These are phyloP conservation scores for Pittosporum tobira DNA, from an alignment of 129 eudicot species.

Conservation along the genomic window DNA sequence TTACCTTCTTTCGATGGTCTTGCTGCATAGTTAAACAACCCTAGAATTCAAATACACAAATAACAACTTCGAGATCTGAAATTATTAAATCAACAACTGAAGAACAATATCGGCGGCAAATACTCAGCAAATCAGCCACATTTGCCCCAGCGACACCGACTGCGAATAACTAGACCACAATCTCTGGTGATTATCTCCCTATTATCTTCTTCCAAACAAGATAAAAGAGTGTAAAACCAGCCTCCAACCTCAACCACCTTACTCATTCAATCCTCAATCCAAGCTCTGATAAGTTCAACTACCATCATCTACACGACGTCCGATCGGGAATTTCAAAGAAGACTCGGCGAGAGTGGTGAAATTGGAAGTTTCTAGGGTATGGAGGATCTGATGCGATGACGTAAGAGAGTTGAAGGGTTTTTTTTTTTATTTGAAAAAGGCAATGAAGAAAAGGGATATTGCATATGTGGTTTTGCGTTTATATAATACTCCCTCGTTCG, in stretches of 20 bases:
- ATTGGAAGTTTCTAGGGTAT: no score
- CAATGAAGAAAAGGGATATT: no score
- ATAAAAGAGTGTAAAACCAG: background rate
- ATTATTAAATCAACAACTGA: background rate
- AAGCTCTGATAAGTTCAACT: no score
- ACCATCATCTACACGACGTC: no score
- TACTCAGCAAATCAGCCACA: constrained; percentile 31
- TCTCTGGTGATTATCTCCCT: constrained; percentile 5
- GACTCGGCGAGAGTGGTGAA: no score
- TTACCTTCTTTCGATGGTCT: constrained; percentile 71
- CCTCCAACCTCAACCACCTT: constrained; percentile 17
- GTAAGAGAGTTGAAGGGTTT: no score
- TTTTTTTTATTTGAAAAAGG: no score
- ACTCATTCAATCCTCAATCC: constrained; percentile 25
- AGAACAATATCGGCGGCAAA: background rate
- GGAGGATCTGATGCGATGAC: no score
- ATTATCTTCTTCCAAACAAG: constrained; percentile 8
- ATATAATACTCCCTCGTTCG: no score
- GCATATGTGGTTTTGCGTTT: no score
- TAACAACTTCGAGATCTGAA: background rate
- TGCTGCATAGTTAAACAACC: constrained; percentile 41
- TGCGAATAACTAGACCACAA: constrained; percentile 23
- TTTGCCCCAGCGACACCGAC: constrained; percentile 45
- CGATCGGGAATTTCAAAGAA: no score
- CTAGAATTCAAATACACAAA: background rate